Conservation (phyloP, 2,329 filamentous ascomycete species). For the Knufia fluminis region DNA sequence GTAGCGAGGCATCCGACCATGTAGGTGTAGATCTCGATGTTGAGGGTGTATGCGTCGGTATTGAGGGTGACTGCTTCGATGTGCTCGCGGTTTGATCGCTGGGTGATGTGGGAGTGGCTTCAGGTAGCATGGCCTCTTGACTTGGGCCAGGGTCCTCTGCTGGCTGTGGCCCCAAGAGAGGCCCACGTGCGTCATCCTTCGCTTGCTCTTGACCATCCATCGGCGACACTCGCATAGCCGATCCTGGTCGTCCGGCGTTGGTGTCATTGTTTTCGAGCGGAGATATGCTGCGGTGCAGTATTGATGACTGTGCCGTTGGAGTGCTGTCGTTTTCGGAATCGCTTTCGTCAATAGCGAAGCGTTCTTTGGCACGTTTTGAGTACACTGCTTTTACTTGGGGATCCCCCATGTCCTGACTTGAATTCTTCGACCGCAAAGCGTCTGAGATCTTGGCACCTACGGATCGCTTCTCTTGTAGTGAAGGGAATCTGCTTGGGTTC, state of each 20-base stretch:
- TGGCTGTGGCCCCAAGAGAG: background rate
- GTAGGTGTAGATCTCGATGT: slow-evolving; percentile 49
- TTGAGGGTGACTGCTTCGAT: slow-evolving; percentile 26
- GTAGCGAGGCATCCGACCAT: slow-evolving; percentile 81
- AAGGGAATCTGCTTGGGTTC: slow-evolving; percentile 17
- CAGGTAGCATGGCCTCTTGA: background rate
- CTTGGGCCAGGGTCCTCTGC: slow-evolving; percentile 9
- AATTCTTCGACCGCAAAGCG: slow-evolving; percentile 16
- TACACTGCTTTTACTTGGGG: slow-evolving; percentile 17
- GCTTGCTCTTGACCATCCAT: slow-evolving; percentile 29
- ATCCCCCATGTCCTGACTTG: slow-evolving; percentile 11
- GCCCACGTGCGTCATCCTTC: background rate
- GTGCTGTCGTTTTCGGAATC: slow-evolving; percentile 21
- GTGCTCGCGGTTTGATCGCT: slow-evolving; percentile 26
- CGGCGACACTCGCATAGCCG: slow-evolving; percentile 58
- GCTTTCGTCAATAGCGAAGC: slow-evolving; percentile 21
- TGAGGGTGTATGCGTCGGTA: slow-evolving; percentile 47
- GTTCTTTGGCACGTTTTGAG: slow-evolving; percentile 19
- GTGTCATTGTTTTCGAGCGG: slow-evolving; percentile 16
- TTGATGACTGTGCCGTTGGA: slow-evolving; percentile 11
- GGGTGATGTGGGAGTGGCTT: slow-evolving; percentile 4
- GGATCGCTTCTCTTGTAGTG: slow-evolving; percentile 20
- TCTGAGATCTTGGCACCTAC: slow-evolving; percentile 17
- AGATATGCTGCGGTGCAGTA: slow-evolving; percentile 13
- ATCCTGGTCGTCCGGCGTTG: slow-evolving; percentile 53